phyloP scores from a whole-genome alignment of 2,329 filamentous ascomycete species.

The Fusarium phyllophilum region DNA sequence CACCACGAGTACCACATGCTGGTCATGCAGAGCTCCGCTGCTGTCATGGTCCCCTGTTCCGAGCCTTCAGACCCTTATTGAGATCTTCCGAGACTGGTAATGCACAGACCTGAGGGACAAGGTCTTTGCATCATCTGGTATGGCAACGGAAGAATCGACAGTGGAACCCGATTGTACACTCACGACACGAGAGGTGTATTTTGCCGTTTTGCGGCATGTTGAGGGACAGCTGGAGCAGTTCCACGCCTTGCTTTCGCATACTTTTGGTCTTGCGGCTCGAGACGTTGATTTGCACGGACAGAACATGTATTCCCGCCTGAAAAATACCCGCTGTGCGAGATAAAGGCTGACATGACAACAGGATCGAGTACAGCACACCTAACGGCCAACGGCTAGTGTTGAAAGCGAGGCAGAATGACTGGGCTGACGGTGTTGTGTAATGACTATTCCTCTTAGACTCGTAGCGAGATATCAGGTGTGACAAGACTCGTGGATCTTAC shows the following conservation, averaged over 20 bases:
- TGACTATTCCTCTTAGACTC: neutral
- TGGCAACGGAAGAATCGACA: neutral
- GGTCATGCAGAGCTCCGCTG: neutral
- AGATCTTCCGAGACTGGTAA: neutral
- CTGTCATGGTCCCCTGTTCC: neutral
- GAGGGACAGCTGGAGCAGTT: neutral
- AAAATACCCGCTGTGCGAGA: accelerated
- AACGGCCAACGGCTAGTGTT: neutral
- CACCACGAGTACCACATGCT: neutral
- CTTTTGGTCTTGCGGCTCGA: accelerated
- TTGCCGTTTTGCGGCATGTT: neutral
- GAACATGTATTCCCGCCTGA: neutral
- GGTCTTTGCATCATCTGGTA: neutral
- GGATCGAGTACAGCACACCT: neutral
- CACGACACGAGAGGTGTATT: neutral
- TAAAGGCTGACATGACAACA: neutral
- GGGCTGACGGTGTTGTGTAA: neutral
- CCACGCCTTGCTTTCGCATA: neutral
- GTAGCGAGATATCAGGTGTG: accelerated
- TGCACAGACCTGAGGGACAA: neutral
- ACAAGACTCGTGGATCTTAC: neutral
- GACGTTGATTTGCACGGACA: neutral
- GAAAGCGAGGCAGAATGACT: neutral
- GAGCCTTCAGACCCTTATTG: neutral
- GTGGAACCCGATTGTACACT: neutral